Percentiles rank a stretch among this genome's conserved stretches.
These are phyloP conservation scores for Groenewaldozyma auringiensis DNA, from an alignment of 1,139 yeast species.

Conservation along the genomic window DNA sequence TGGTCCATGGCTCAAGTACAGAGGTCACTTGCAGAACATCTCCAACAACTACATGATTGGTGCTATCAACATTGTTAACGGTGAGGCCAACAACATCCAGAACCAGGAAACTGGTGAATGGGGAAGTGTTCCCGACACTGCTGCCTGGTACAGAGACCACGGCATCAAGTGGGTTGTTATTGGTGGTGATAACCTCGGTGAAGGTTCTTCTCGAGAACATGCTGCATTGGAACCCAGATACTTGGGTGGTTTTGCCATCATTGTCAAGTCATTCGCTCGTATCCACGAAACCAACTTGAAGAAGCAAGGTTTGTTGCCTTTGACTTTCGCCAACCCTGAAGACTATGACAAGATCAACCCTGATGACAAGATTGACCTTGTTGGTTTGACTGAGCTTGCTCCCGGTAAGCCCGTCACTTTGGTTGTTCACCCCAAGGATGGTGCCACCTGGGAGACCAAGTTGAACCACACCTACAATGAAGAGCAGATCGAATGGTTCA, in stretches of 20 bases:
- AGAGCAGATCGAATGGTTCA: conserved; percentile 99
- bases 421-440: conserved; percentile 86
- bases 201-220: conserved; percentile 98
- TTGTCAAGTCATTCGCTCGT: conserved; percentile 95
- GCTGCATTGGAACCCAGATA: conserved; percentile 95
- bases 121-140: conserved; percentile 95
- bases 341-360: conserved; percentile 94
- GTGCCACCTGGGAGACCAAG: conserved; percentile 76
- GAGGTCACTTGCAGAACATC: conserved; percentile 99
- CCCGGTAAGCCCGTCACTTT: conserved; percentile 87
- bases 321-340: conserved; percentile 79
- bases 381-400: conserved; percentile 78
- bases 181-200: conserved; percentile 97
- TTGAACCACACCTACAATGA: conserved; percentile 91
- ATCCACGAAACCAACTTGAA: conserved; percentile 86
- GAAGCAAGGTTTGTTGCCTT: conserved; percentile 94
- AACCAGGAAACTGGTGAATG: conserved; percentile 89
- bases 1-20: conserved; percentile 99
- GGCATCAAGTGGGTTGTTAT: conserved; percentile 89
- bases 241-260: conserved; percentile 80
- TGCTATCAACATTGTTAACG: conserved; percentile 95
- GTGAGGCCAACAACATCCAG: conserved; percentile 86
- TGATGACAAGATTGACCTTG: conserved; percentile 79
- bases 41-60: conserved; percentile 99
- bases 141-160: conserved; percentile 86